Conservation (phyloP, 2,329 filamentous ascomycete species). For the Lasiodiplodia gonubiensis region DNA sequence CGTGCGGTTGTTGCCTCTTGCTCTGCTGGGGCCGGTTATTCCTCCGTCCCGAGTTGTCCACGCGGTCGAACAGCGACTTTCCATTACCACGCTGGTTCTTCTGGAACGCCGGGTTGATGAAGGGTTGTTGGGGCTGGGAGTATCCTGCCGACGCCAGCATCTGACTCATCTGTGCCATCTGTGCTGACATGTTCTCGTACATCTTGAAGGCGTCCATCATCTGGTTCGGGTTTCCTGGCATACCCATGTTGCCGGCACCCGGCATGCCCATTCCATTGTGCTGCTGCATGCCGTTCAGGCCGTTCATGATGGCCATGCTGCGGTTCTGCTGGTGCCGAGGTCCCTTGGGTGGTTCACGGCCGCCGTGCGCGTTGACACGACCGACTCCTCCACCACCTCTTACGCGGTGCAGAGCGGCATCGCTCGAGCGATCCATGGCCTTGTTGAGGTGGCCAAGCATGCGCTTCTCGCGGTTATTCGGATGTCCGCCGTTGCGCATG, state of each 20-base stretch:
- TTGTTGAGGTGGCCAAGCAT: conserved; percentile 86
- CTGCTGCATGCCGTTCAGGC: conserved; percentile 54
- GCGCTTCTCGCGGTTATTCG: conserved; percentile 70
- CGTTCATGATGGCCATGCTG: conserved; percentile 38
- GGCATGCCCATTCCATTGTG: conserved; percentile 51
- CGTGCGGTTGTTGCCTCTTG: conserved; percentile 49
- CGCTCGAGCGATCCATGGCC: conserved; percentile 76
- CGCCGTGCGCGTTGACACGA: conserved; percentile 76
- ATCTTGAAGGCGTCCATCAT: conserved; percentile 26
- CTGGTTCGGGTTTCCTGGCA: conserved; percentile 18
- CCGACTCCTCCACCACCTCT: conserved; percentile 73
- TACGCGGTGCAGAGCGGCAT: conserved; percentile 80
- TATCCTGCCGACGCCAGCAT: conserved; percentile 85
- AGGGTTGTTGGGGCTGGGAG: conserved; percentile 60
- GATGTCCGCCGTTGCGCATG: conserved; percentile 78
- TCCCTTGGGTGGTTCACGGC: conserved; percentile 72
- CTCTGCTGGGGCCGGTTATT: conserved; percentile 56
- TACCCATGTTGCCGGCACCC: conserved; percentile 16
- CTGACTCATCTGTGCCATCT: conserved; percentile 71
- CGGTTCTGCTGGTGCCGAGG: conserved; percentile 59
- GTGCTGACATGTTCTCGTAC: conserved; percentile 45
- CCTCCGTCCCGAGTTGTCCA: conserved; percentile 50
- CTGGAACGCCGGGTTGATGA: conserved; percentile 59
- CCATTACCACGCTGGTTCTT: conserved; percentile 34
- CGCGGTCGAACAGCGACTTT: conserved; percentile 76